phyloP scores from a whole-genome alignment of 805 yeast genomes.

The Pichia rugopelliculosa region DNA sequence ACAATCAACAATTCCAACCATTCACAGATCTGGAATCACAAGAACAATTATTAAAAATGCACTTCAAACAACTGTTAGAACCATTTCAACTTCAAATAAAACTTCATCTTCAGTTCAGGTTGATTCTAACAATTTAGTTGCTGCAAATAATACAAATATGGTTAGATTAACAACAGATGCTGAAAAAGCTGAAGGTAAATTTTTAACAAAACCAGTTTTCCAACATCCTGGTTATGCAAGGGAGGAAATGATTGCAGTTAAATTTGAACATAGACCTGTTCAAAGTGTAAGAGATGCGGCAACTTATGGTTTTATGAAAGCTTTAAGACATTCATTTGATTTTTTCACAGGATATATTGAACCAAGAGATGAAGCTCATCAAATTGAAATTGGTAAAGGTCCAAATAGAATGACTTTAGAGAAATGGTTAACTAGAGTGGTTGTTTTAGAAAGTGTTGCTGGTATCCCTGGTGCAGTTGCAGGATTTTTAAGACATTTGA shows the following conservation, averaged over 20 bases:
- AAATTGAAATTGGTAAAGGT: conserved; percentile 18
- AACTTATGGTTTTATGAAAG: conserved; percentile 41
- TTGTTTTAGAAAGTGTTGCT: conserved; percentile 64
- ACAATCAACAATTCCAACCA: background rate
- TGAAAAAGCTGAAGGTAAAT: conserved; percentile 13
- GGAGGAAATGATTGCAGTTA: conserved; percentile 35
- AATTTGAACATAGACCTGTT: conserved; percentile 47
- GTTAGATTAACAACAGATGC: conserved; percentile 9
- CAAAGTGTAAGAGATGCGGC: conserved; percentile 40
- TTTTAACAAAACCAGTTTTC: conserved; percentile 30
- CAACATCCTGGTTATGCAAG: conserved; percentile 35
- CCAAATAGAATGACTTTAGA: conserved; percentile 49
- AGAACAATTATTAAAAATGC: background rate
- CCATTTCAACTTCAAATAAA: background rate
- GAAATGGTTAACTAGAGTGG: conserved; percentile 56
- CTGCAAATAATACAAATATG: conserved; percentile 11
- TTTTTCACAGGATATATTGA: conserved; percentile 57
- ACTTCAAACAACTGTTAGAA: background rate
- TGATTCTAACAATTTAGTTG: background rate
- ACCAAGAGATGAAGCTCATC: conserved; percentile 34
- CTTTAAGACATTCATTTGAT: conserved; percentile 48
- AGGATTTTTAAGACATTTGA: conserved; percentile 62
- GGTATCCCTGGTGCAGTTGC: conserved; percentile 81
- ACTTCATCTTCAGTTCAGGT: background rate
- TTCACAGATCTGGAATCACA: background rate